Conservation (phyloP, 208 protist genomes). For the Leishmania mexicana region DNA sequence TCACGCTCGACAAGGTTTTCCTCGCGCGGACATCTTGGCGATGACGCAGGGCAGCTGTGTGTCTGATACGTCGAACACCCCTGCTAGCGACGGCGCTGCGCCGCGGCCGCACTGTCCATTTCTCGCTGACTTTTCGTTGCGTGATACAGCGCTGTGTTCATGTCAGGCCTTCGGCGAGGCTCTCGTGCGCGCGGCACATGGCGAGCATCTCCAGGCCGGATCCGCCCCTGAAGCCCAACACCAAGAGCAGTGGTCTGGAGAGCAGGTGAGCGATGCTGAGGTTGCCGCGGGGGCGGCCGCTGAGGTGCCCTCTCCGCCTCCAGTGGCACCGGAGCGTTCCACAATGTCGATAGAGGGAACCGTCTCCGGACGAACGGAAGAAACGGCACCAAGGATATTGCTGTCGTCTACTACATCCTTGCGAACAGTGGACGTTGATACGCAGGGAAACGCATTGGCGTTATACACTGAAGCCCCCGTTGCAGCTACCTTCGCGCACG, state of each 20-base stretch:
- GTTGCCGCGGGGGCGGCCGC: conserved; percentile 37
- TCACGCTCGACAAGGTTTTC: neutral
- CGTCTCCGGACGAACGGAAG: neutral
- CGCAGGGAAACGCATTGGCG: neutral
- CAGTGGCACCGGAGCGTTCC: neutral
- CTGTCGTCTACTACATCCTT: neutral
- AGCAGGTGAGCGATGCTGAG: conserved; percentile 33
- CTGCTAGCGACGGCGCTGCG: neutral
- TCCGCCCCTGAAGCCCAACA: neutral
- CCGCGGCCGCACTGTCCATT: neutral
- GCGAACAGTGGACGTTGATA: neutral
- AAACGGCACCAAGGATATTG: neutral
- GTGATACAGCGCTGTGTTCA: conserved; percentile 25
- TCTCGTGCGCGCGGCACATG: conserved; percentile 25
- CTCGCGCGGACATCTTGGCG: neutral
- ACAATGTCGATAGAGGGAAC: neutral
- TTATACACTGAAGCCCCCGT: neutral
- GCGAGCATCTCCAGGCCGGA: conserved; percentile 4
- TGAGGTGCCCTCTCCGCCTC: neutral
- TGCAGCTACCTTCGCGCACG: neutral
- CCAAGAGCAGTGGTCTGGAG: conserved; percentile 21
- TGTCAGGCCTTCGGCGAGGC: conserved; percentile 30
- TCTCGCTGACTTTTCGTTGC: conserved; percentile 17
- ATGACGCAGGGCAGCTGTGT: neutral
- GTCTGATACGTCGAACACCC: no score